Evolutionary conservation across 1,284 basidiomycete species (phyloP).

Genomic region (Heterobasidion occidentale): DNA sequence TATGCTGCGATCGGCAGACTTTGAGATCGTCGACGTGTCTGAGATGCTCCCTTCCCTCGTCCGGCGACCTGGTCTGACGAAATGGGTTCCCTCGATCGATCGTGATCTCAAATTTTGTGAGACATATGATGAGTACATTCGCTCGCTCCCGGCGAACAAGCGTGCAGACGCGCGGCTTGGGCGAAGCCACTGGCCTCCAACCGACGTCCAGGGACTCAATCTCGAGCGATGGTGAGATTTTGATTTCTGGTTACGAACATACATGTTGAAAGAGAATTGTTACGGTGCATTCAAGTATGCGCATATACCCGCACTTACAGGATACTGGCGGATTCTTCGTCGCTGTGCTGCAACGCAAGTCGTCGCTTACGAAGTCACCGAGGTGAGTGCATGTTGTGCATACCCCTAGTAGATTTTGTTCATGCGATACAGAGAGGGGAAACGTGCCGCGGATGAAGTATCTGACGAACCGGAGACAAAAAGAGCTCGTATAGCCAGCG

Average conservation of each 20-base stretch:
- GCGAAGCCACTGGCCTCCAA: conserved; percentile 75
- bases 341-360: conserved; percentile 67
- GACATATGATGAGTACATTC: conserved; percentile 48
- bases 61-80: conserved; percentile 66
- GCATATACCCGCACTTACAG: conserved; percentile 93
- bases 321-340: conserved; percentile 98
- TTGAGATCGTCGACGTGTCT: conserved; percentile 79
- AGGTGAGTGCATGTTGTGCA: background rate
- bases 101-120: conserved; percentile 36
- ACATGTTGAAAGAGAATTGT: background rate
- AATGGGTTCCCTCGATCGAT: conserved; percentile 67
- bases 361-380: background rate
- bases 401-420: background rate
- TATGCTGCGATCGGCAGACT: conserved; percentile 36
- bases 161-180: conserved; percentile 50
- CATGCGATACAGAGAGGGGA: conserved; percentile 27
- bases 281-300: conserved; percentile 35
- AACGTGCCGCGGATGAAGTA: conserved; percentile 38
- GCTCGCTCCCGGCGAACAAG: conserved; percentile 39
- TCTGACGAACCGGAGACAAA: conserved; percentile 36
- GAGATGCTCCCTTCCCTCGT: conserved; percentile 63
- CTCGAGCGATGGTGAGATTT: conserved; percentile 61
- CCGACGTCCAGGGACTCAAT: conserved; percentile 47
- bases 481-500: conserved; percentile 30
- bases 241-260: no score